Evolutionary conservation across 768 basidiomycete genomes (phyloP).

Genomic region (Sarcodon aspratus): DNA sequence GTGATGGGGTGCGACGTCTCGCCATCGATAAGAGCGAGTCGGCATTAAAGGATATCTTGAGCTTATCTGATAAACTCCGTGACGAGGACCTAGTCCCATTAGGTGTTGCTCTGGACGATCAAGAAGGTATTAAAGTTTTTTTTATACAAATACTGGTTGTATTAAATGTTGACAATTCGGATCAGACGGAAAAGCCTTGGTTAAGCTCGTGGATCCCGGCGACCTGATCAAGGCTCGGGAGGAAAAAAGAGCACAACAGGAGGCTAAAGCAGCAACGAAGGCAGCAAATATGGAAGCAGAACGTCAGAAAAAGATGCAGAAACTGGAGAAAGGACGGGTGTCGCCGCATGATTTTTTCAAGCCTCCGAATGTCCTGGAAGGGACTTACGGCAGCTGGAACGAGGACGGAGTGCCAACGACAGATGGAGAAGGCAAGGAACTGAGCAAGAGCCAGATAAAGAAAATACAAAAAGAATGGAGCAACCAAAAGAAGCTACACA

Average conservation of each 20-base stretch:
- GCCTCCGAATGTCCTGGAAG: constrained; percentile 65
- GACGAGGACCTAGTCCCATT: constrained; percentile 87
- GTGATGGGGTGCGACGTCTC: constrained; percentile 76
- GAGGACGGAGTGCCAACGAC: constrained; percentile 75
- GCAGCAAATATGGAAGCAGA: constrained; percentile 55
- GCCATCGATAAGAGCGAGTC: constrained; percentile 64
- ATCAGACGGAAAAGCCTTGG: constrained; percentile 86
- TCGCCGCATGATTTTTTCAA: constrained; percentile 74
- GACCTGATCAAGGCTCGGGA: constrained; percentile 79
- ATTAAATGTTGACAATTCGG: neutral
- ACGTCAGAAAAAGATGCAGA: constrained; percentile 56
- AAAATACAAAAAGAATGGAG: constrained; percentile 65
- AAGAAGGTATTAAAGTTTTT: constrained; percentile 51
- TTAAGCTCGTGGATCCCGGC: constrained; percentile 80
- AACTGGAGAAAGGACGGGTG: constrained; percentile 77
- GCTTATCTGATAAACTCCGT: constrained; percentile 80
- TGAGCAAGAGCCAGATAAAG: constrained; percentile 75
- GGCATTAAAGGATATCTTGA: constrained; percentile 70
- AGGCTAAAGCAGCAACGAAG: constrained; percentile 74
- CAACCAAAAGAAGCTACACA: constrained; percentile 68
- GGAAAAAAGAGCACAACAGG: constrained; percentile 67
- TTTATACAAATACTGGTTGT: neutral
- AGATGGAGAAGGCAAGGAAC: constrained; percentile 74
- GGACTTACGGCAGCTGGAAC: constrained; percentile 76
- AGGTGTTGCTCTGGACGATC: constrained; percentile 93